A percentile compares a stretch with the other conserved stretches of the same genome.
These are phyloP conservation scores for Chernovozyma aurita DNA, from an alignment of 1,139 yeast genomes.

Conservation along the genomic window DNA sequence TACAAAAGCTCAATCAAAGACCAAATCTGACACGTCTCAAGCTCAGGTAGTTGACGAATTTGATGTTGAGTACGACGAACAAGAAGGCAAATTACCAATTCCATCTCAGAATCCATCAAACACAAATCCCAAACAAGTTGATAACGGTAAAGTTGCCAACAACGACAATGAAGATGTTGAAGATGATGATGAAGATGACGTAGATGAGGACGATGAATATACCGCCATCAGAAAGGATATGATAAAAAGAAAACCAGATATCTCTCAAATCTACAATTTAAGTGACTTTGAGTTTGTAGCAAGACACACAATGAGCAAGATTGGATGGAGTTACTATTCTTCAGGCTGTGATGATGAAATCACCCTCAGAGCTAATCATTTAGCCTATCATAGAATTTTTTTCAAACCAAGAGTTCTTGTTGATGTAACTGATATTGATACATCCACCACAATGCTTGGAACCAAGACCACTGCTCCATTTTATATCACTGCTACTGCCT, in stretches of 20 bases:
- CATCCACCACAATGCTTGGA: conserved; percentile 39
- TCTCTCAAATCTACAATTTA: conserved; percentile 62
- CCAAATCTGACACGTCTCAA: too few relatives aligned
- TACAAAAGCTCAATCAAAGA: too few relatives aligned
- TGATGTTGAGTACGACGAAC: too few relatives aligned
- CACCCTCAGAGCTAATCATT: conserved; percentile 81
- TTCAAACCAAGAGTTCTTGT: conserved; percentile 80
- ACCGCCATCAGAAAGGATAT: conserved; percentile 25
- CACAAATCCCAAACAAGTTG: too few relatives aligned
- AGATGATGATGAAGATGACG: conserved; percentile 29
- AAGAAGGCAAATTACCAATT: too few relatives aligned
- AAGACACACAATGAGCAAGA: conserved; percentile 63
- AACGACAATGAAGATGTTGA: too few relatives aligned
- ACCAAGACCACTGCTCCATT: conserved; percentile 48
- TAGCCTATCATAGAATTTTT: conserved; percentile 80
- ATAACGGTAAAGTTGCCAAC: too few relatives aligned
- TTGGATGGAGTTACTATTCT: conserved; percentile 90
- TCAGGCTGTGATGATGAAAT: conserved; percentile 93
- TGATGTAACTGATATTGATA: conserved; percentile 51
- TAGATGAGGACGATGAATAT: conserved; percentile 29
- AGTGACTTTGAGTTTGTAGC: conserved; percentile 86
- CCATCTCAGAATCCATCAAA: too few relatives aligned
- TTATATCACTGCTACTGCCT: conserved; percentile 76
- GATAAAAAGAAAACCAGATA: conserved; percentile 50
- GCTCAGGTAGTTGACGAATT: too few relatives aligned